Evolutionary conservation across 257 asterid species (phyloP).

Genomic region (Eustoma russellianum): DNA sequence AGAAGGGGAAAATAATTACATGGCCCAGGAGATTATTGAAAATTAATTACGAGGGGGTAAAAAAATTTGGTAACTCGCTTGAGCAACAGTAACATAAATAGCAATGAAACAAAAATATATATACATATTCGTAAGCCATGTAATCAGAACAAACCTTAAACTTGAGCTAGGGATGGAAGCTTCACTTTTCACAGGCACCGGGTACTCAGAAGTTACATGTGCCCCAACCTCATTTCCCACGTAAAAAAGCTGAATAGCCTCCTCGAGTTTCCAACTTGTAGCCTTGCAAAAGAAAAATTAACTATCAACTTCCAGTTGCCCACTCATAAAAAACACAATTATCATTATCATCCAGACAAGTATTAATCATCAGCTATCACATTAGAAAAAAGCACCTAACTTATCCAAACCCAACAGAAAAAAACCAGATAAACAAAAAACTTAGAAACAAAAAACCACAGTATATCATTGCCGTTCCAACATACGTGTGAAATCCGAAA

Average conservation of each 20-base stretch:
- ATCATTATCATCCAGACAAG: too few relatives aligned
- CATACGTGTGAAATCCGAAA: too few relatives aligned
- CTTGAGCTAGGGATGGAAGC: constrained; percentile 33
- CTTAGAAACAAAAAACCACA: too few relatives aligned
- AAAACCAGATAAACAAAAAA: too few relatives aligned
- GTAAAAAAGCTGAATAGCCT: constrained; percentile 92
- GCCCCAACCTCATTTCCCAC: constrained; percentile 67
- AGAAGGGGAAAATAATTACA: background rate
- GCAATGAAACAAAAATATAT: constrained; percentile 1
- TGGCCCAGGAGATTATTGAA: background rate
- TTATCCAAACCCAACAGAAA: too few relatives aligned
- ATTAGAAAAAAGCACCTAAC: too few relatives aligned
- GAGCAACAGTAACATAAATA: background rate
- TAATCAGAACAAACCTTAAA: constrained; percentile 37
- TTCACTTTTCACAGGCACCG: constrained; percentile 40
- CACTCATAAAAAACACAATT: too few relatives aligned
- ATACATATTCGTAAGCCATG: too few relatives aligned
- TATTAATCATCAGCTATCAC: too few relatives aligned
- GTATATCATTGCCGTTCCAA: too few relatives aligned
- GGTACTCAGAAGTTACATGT: constrained; percentile 24
- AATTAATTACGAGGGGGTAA: background rate
- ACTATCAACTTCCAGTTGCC: constrained; percentile 7
- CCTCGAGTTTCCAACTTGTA: constrained; percentile 96
- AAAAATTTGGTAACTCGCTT: constrained; percentile 1
- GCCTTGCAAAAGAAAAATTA: constrained; percentile 43